Evolutionary conservation across 2,329 filamentous ascomycete genomes (phyloP), one percentile per base, ranked within the genome.

Genomic region (Penicillium frequentans): DNA sequence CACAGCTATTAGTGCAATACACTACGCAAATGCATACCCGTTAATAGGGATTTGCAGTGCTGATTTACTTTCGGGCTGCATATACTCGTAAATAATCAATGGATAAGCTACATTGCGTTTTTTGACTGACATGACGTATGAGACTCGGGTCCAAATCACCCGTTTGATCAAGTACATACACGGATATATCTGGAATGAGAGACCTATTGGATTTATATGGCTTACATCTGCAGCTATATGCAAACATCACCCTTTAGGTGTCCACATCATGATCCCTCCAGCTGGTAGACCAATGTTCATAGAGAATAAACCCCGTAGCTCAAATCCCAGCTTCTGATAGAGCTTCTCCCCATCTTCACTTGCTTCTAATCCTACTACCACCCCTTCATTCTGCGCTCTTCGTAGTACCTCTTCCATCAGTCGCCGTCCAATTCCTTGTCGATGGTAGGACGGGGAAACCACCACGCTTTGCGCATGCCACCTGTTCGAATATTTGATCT

Each of bases 341-440:
- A 58, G 56, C 52, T 48, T 54, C 47, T 52, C 56, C n/a, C 47
- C 56, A 29, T 55, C 56, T 11, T 16, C 21, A 43, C 52, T 58
- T 2, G 56, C 56, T 29, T 57, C 55, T 11, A 57, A 42, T 21
- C 50, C 50, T n/a, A 57, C 55, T 16, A 50, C 37, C 2, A 54
- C 50, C 3, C 45, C 29, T 29, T 57, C 55, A 33, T 35, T 8
- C 39, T 54, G 50, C 5, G 55, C 55, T 14, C 55, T 53, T 3
- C 10, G 27, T 10, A 57, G 35, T 27, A 49, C 55, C 50, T 57
- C 39, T 6, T 31, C 29, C 55, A 57, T 54, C 16, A 54, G 19
- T 33, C 31, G 19, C 8, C 50, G 37, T 16, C 55, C 55, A n/a
- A 57, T 29, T 16, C 55, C 55, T 14, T 33, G 19, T 14, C 55